Conservation (phyloP, 2,329 filamentous ascomycete genomes). For the Colletotrichum sansevieriae region DNA sequence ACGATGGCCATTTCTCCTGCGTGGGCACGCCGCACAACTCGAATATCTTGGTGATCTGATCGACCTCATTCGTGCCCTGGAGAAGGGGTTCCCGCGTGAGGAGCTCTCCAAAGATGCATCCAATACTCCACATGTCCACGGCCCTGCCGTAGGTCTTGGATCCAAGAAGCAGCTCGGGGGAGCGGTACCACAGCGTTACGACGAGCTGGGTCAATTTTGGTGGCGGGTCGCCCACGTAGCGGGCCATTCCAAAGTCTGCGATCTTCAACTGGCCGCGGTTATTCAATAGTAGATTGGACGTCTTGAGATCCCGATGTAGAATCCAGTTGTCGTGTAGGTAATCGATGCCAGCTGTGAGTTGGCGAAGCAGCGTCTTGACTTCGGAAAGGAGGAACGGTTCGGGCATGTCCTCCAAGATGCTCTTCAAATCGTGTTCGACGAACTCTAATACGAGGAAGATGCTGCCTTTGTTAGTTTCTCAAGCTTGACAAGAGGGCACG, state of each 20-base stretch:
- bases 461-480: slow-evolving; percentile 58
- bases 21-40: slow-evolving; percentile 88
- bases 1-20: slow-evolving; percentile 86
- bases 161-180: slow-evolving; percentile 90
- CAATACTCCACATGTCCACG: slow-evolving; percentile 96
- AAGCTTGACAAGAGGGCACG: slow-evolving; percentile 52
- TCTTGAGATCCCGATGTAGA: slow-evolving; percentile 93
- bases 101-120: slow-evolving; percentile 95
- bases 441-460: slow-evolving; percentile 98
- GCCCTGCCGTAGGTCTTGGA: slow-evolving; percentile 79
- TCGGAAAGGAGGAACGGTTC: slow-evolving; percentile 94
- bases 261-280: slow-evolving; percentile 96
- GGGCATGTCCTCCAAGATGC: slow-evolving; percentile 91
- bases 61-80: slow-evolving; percentile 92
- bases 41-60: slow-evolving; percentile 90
- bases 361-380: slow-evolving; percentile 88
- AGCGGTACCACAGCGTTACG: slow-evolving; percentile 96
- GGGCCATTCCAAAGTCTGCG: slow-evolving; percentile 97
- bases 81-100: slow-evolving; percentile 85
- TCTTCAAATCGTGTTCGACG: slow-evolving; percentile 95
- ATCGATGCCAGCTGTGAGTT: slow-evolving; percentile 82
- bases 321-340: slow-evolving; percentile 94
- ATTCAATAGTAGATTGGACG: slow-evolving; percentile 92
- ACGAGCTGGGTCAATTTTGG: slow-evolving; percentile 90
- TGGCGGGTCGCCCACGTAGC: slow-evolving; percentile 85